Evolutionary conservation across 768 basidiomycete genomes (phyloP).

Genomic region (Holtermannia corniformis): DNA sequence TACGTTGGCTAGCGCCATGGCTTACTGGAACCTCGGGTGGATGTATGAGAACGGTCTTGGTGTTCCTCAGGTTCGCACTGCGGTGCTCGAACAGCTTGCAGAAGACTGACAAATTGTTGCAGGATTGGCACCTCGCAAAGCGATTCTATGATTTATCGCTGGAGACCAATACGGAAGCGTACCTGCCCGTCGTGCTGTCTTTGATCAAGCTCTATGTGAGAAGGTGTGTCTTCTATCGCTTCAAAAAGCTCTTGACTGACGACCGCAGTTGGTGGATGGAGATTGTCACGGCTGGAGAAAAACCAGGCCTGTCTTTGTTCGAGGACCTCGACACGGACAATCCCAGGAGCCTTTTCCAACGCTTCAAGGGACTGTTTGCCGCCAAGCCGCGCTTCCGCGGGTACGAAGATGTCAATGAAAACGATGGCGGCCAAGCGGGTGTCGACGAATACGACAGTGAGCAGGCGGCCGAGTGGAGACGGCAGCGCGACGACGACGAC

Average conservation of each 20-base stretch:
- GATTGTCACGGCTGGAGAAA: not conserved
- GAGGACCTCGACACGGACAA: not conserved
- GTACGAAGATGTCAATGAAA: not conserved
- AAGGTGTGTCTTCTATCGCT: conserved; percentile 46
- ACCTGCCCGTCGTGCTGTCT: conserved; percentile 74
- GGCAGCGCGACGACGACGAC: not conserved
- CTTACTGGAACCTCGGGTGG: conserved; percentile 98
- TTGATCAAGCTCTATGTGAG: conserved; percentile 69
- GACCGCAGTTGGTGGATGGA: not conserved
- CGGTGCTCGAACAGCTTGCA: not conserved
- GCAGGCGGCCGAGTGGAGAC: conserved; percentile 2
- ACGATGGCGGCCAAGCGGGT: not conserved
- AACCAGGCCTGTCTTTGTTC: not conserved
- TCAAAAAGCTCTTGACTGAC: not conserved
- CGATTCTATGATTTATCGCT: conserved; percentile 84
- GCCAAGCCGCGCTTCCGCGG: not conserved
- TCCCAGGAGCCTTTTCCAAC: not conserved
- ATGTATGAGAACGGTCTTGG: conserved; percentile 98
- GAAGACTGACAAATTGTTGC: not conserved
- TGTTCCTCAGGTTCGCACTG: conserved; percentile 60
- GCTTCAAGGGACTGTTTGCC: not conserved
- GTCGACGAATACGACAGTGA: conserved; percentile 15
- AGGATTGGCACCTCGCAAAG: conserved; percentile 96
- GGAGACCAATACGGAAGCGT: conserved; percentile 80
- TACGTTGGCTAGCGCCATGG: conserved; percentile 81